Base-by-base conservation (phyloP, 768 basidiomycete genomes). In the Lentinula sp. region DNA sequence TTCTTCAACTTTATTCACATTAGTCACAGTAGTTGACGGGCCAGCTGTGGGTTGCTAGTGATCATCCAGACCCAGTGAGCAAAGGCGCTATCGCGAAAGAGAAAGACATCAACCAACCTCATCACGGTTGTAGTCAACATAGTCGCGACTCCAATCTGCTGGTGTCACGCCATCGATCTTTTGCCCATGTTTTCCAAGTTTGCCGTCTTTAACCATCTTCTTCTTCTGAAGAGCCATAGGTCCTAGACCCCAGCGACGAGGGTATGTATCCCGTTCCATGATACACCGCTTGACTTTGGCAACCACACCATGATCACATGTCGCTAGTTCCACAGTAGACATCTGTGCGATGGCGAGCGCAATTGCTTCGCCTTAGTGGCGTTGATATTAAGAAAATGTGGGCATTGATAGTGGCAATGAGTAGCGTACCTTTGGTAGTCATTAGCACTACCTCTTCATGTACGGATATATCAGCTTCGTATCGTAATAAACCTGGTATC, bases 211-310 rank as follows among this genome's bases (percentile, higher is more conserved):
- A 65, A 97, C 86, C 84, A 99, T 80, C 74, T 96, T 97, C 80
- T 98, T 99, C 83, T 98, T 98, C 73, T 96, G 90, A 58, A 92
- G 77, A 13, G 97, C 96, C 74, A 95, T 85, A 21, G 97, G 97
- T n/a, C 97, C 97, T 56, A 98, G 84, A 54, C 97, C 97, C 97
- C 97, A 98, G 64, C 95, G 86, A 60, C 97, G 86, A 43, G 97
- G 97, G 74, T 99, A 99, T 18, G 93, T 91, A 74, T 99, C 97
- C 40, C 96, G 88, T 73, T 98, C 97, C 97, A 99, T 99, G 70
- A 99, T 98, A 71, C 96, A 98, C 56, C 97, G 82, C 78, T 99
- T 99, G 70, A 99, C 94, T 77, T 98, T 98, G 39, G 97, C 97
- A 46, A 98, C 96, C 61, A 99, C 93, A 51, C 97, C 97, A 70